These are phyloP conservation scores for Crithidia mellificae DNA, from an alignment of 208 protist genomes.

Conservation along the genomic window DNA sequence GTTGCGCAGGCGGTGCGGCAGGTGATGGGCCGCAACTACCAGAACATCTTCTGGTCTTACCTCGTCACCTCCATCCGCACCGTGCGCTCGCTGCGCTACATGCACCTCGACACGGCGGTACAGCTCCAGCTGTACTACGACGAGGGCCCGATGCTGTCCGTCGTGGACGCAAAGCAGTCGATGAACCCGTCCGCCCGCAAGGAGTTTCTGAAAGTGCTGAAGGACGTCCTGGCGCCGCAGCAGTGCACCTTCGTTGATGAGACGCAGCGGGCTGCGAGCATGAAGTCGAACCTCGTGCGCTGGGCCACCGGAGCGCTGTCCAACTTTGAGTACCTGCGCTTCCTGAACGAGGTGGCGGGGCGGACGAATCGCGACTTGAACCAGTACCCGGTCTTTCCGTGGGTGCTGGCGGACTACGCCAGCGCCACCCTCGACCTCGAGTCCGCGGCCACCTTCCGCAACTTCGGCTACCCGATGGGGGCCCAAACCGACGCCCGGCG, in stretches of 20 bases:
- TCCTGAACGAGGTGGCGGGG: conserved; percentile 91
- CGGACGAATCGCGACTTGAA: conserved; percentile 91
- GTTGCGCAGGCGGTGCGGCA: conserved; percentile 84
- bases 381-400: conserved; percentile 96
- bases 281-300: conserved; percentile 75
- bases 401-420: conserved; percentile 92
- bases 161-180: conserved; percentile 83
- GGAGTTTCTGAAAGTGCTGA: conserved; percentile 67
- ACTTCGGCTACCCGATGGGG: conserved; percentile 96
- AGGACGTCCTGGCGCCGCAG: conserved; percentile 51
- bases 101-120: conserved; percentile 88
- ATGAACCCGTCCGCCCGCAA: conserved; percentile 84
- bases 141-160: conserved; percentile 73
- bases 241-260: conserved; percentile 70
- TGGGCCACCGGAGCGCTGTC: conserved; percentile 93
- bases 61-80: conserved; percentile 47
- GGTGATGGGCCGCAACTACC: conserved; percentile 62
- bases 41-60: conserved; percentile 80
- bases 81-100: conserved; percentile 75
- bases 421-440: conserved; percentile 78
- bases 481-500: conserved; percentile 88
- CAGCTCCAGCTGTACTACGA: conserved; percentile 69
- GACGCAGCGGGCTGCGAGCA: conserved; percentile 38
- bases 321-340: conserved; percentile 94
- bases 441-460: conserved; percentile 77